phyloP scores from a whole-genome alignment of 345 rosid species.

The Sapria himalayana region DNA sequence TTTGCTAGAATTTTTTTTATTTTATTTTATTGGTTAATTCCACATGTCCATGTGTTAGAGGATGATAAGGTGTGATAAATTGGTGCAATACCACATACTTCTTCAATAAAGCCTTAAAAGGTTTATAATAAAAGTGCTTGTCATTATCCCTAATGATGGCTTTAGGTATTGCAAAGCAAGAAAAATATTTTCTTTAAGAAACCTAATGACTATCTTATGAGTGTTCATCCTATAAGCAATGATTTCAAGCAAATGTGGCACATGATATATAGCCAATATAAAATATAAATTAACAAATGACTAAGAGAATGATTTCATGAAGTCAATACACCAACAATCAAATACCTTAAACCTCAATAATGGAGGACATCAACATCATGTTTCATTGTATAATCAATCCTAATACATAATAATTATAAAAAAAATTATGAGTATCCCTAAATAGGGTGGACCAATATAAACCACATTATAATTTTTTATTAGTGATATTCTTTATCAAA shows the following conservation, averaged over 20 bases:
- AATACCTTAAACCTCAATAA: not conserved
- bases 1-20: too few relatives aligned
- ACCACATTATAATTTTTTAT: too few relatives aligned
- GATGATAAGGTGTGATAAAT: too few relatives aligned
- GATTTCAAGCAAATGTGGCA: not conserved
- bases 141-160: not conserved
- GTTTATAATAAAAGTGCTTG: not conserved
- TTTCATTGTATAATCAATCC: not conserved
- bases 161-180: not conserved
- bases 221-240: not conserved
- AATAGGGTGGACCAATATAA: too few relatives aligned
- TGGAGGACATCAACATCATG: not conserved
- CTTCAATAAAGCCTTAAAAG: not conserved
- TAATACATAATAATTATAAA: too few relatives aligned
- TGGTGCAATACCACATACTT: not conserved
- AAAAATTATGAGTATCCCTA: too few relatives aligned
- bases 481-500: too few relatives aligned
- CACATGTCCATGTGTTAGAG: too few relatives aligned
- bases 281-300: not conserved
- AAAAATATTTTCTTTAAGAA: not conserved
- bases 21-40: too few relatives aligned
- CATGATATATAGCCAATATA: not conserved
- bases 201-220: not conserved
- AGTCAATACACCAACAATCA: not conserved
- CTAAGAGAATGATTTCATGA: not conserved